Evolutionary conservation across 441 rosid genomes (phyloP), one percentile per base, ranked within the genome.

Genomic region (Raphanus hybrid): DNA sequence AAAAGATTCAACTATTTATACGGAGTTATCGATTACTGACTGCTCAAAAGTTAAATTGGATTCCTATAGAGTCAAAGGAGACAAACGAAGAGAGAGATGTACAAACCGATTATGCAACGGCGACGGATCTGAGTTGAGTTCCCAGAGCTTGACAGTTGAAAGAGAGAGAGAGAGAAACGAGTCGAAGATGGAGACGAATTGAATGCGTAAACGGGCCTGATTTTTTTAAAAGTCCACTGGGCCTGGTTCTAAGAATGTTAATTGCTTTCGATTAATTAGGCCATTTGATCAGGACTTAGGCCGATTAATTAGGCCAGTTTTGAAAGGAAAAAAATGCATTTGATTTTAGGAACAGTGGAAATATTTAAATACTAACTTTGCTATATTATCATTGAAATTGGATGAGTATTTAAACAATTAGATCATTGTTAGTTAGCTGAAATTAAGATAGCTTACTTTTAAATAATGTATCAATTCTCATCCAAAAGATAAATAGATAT

Each of bases 31-130:
- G 18, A 50, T 18, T 50, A 14, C 8, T 3, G 57, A 48, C 55
- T 48, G 18, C 16, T 48, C 18, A 48, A n/a, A 2, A 14, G 57
- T n/a, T 50, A 14, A 48, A 48, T 48, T n/a, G n/a, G 55, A n/a
- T 48, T 2, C 55, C 14, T 48, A n/a, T 3, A 48, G 7, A 50
- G 15, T 50, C 18, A 4, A 50, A 50, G 20, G 57, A 50, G 6
- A 6, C 20, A 50, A 14, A 5, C 8, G 57, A 50, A 50, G 8
- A n/a, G 57, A n/a, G 54, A 48, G 3, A 52, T 52, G 20, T 2
- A 14, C 58, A 52, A 52, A 52, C 58, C 58, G 58, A 52, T 52
- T 52, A 52, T 14, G 58, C 20, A 52, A 52, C 58, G 58, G 58
- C 58, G 58, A 5, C 20, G 58, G 6, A 52, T 52, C 9, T 15